phyloP scores from a whole-genome alignment of 2,329 filamentous ascomycete genomes.

The Alternaria sp. region DNA sequence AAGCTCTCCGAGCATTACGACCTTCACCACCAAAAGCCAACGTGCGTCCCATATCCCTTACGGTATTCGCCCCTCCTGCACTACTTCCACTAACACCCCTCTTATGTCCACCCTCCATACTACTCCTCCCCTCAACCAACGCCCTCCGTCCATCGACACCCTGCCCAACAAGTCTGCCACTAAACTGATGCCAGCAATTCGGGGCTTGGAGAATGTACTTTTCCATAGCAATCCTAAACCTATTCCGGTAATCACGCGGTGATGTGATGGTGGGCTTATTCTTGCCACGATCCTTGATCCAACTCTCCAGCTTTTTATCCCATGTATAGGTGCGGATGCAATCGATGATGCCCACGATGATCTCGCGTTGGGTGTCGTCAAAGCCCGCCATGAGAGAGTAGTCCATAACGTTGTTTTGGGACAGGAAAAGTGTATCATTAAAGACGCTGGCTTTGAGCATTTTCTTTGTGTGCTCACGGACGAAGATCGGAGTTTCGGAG shows the following conservation, averaged over 20 bases:
- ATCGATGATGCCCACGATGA: constrained; percentile 95
- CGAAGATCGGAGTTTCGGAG: constrained; percentile 86
- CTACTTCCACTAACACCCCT: constrained; percentile 31
- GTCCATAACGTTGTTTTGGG: constrained; percentile 97
- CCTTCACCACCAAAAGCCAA: constrained; percentile 4
- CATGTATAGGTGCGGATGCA: constrained; percentile 98
- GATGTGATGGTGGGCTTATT: constrained; percentile 92
- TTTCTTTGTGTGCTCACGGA: constrained; percentile 95
- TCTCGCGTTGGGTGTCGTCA: constrained; percentile 85
- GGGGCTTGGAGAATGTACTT: constrained; percentile 81
- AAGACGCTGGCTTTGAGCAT: constrained; percentile 89
- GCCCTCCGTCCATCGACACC: constrained; percentile 29
- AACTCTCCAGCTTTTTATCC: constrained; percentile 99
- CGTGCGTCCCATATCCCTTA: constrained; percentile 13
- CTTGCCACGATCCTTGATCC: constrained; percentile 97
- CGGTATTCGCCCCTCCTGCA: constrained; percentile 10
- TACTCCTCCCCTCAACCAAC: constrained; percentile 22
- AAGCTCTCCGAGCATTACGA: constrained; percentile 1
- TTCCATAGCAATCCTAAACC: constrained; percentile 96
- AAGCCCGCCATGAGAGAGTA: constrained; percentile 99
- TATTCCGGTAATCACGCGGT: constrained; percentile 95
- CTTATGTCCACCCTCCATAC: constrained; percentile 22
- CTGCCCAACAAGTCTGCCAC: constrained; percentile 33
- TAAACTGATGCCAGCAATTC: constrained; percentile 78
- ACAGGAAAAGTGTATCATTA: constrained; percentile 96